Conservation (phyloP, 2,329 filamentous ascomycete species). For the Calonectria ilicicola region DNA sequence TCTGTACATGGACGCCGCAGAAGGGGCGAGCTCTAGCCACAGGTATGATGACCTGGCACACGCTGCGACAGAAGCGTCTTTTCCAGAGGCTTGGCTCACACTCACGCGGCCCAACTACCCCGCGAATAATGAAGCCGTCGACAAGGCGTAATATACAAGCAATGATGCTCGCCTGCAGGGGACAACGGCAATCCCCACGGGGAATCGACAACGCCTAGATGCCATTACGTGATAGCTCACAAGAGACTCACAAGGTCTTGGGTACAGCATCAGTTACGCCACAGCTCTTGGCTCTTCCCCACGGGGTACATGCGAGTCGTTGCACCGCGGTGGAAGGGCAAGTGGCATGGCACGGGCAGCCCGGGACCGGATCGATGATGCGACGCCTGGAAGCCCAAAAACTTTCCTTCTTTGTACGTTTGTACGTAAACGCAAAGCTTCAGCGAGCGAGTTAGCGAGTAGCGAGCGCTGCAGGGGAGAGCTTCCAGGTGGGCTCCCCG, state of each 20-base stretch:
- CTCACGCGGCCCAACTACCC: neutral
- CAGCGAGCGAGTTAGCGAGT: neutral
- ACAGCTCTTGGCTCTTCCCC: constrained; percentile 15
- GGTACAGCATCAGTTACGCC: constrained; percentile 4
- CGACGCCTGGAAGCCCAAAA: neutral
- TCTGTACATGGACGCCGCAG: neutral
- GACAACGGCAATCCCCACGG: constrained; percentile 12
- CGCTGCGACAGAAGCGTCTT: neutral
- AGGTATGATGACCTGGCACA: neutral
- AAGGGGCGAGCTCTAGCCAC: constrained; percentile 2
- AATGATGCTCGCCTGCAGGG: neutral
- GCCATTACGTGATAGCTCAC: constrained; percentile 28
- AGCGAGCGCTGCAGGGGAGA: neutral
- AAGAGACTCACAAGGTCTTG: constrained; percentile 3
- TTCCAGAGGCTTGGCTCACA: neutral
- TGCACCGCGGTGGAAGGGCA: neutral
- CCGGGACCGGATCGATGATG: neutral
- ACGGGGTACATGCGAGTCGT: constrained; percentile 17
- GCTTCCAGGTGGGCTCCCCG: neutral
- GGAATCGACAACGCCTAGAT: constrained; percentile 10
- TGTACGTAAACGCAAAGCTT: neutral
- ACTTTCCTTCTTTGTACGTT: neutral
- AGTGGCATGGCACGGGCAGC: neutral
- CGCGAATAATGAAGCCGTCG: neutral
- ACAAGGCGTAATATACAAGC: neutral